Evolutionary conservation across 148 eudicot genomes (phyloP), one percentile per base, ranked within the genome.

Genomic region (Chenopodium quinoa): DNA sequence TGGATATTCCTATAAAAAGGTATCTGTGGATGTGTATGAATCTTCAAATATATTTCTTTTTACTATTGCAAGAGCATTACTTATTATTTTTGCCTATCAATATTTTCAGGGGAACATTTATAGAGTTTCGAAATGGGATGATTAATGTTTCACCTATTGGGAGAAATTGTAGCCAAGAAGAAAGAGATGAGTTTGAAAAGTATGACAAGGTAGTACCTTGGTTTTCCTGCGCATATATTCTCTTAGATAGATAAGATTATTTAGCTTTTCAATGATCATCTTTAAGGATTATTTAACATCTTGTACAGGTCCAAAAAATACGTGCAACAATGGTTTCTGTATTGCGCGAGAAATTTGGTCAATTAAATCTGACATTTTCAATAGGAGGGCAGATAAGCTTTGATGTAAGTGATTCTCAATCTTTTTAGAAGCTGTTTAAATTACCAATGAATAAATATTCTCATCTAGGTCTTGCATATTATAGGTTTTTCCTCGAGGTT

Each of bases 321-420:
- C 94, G 98, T 69, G 82, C 93, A 10, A 91, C 88, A 72, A 91
- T 96, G 97, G 99, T 96, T 80, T 86, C 92, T 48, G 80, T 93
- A 76, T 91, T 96, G 73, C 95, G 95, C 7, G 99, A 96, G 85
- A 93, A 93, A 77, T 96, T 96, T 88, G 92, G 88, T 31, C 92
- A 96, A 79, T 84, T 87, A 75, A 93, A 93, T 84, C 89, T 96
- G 73, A 92, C 97, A 50, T 93, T 92, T 84, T 93, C 98, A 31
- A 92, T 96, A 20, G 99, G 98, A 52, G 98, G 99, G 47, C 99
- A 96, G 83, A 96, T 96, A 78, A 93, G 99, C 84, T 96, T 96
- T 78, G 99, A 96, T 79, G 99, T 96, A 83, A 88, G 97, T 86
- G 74, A 56, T 75, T 83, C 58, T 76, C 23, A 23, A 66, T 67